Evolutionary conservation across 2,329 filamentous ascomycete genomes (phyloP), one percentile per base, ranked within the genome.

Genomic region (Zopfia rhizophila): DNA sequence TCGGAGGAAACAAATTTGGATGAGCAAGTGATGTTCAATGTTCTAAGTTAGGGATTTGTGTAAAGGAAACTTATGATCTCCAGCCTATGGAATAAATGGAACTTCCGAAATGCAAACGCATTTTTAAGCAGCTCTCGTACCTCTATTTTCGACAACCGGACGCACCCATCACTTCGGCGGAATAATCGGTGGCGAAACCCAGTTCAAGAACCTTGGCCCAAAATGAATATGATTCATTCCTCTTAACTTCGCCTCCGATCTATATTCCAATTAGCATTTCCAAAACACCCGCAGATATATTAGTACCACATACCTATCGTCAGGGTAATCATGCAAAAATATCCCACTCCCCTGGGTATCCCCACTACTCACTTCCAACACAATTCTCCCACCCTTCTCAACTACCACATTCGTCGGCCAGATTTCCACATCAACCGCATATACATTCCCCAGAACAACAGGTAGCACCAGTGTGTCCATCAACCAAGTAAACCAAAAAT

Each of bases 371-470:
- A 86, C 72, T 63, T 86, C 82, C 29, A 86, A 76, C 2, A 84
- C 74, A 12, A 86, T 55, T 56, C 71, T 77, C 0, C 75, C 79
- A 0, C 82, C 82, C 49, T 75, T 74, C 50, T 76, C 77, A 1
- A 78, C 69, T 0, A 85, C 69, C 0, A 86, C 82, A 48, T 84
- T 84, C 0, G 84, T 86, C 0, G 84, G 83, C 85, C 84, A 87
- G 0, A 87, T 63, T 61, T 87, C 84, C 0, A 87, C 72, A 50
- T 87, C 84, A 0, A 86, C 81, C 0, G 63, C 67, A 55, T 88
- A 87, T 0, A 84, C 72, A 42, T 83, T 78, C 0, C 79, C 80
- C 0, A 75, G 70, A 19, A 78, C 74, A 7, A 87, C 82, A 1
- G 78, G 74, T 45, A 59, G 64, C 11, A 68, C 61, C 16, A n/a